Base-by-base conservation (phyloP, 306 rosid genomes). In the Cucumis cinereus region DNA sequence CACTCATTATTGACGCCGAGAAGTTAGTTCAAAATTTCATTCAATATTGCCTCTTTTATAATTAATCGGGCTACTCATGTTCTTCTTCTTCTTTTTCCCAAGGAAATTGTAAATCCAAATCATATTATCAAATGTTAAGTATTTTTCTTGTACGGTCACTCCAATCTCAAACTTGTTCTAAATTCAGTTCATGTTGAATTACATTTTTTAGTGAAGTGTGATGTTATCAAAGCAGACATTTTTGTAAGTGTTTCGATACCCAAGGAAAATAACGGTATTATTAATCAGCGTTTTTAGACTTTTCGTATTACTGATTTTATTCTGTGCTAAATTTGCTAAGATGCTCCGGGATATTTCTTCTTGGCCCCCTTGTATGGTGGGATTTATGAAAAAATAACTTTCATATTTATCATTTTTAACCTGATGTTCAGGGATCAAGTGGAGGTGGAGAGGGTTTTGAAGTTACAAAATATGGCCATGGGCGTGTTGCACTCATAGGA, bases 401-500 rank as follows among this genome's bases (percentile, higher is more conserved):
- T 67, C 35, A 6, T 41, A 67, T 80, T 74, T 83, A 56, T 56
- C 50, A 36, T 66, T 74, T 61, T 80, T 78, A 64, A 71, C 23
- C 81, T 52, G 59, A 74, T 40, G 81, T 17, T 82, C 76, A 95
- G 99, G 99, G 99, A 83, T 89, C 99, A 43, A 95, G 99, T 69
- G 99, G 92, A 50, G 97, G 97, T 73, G 99, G 99, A 80, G 99
- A 95, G 13, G 99, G 99, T 82, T 95, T 95, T 78, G 99, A 95
- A 90, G 99, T 95, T 69, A 95, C 99, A 12, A 95, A 95, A 81
- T 95, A 79, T 74, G 99, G 99, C 40, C 98, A 95, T 73, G 99
- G 99, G 74, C 99, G 99, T 45, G 99, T 95, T 88, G 96, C 99
- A 5, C 87, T 95, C 7, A 95, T 95, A 49, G 99, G 99, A 56